These are phyloP conservation scores for Alternaria sp. DNA, from an alignment of 2,329 filamentous ascomycete genomes.

Conservation along the genomic window DNA sequence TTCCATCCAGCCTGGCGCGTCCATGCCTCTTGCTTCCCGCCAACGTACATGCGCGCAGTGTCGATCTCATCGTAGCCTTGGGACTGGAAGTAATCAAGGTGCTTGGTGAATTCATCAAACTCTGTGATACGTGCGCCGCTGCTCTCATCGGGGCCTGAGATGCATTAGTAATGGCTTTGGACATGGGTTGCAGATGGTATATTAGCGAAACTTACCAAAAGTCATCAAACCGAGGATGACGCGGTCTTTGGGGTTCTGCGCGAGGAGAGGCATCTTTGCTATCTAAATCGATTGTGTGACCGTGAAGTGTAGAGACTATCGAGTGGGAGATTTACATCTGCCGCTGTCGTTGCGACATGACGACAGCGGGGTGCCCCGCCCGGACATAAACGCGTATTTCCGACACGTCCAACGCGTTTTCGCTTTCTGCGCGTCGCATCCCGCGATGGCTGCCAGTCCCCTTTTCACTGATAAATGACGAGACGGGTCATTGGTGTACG, in stretches of 20 bases:
- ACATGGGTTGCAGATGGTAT: neutral
- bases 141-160: constrained; percentile 61
- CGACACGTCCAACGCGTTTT: neutral
- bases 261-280: constrained; percentile 37
- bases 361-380: constrained; percentile 25
- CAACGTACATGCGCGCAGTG: constrained; percentile 79
- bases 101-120: constrained; percentile 73
- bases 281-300: neutral
- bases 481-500: neutral
- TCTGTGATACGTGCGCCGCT: constrained; percentile 76
- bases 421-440: neutral
- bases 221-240: constrained; percentile 89
- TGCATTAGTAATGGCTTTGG: constrained; percentile 14
- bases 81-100: constrained; percentile 78
- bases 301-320: neutral
- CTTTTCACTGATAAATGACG: neutral
- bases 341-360: constrained; percentile 13
- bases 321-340: neutral
- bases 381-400: constrained; percentile 10
- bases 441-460: neutral
- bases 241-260: constrained; percentile 64
- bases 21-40: constrained; percentile 78
- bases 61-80: constrained; percentile 86
- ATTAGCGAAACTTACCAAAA: constrained; percentile 60
- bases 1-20: constrained; percentile 79